Conservation (phyloP, 2,329 filamentous ascomycete genomes). For the Colletotrichum sp. region DNA sequence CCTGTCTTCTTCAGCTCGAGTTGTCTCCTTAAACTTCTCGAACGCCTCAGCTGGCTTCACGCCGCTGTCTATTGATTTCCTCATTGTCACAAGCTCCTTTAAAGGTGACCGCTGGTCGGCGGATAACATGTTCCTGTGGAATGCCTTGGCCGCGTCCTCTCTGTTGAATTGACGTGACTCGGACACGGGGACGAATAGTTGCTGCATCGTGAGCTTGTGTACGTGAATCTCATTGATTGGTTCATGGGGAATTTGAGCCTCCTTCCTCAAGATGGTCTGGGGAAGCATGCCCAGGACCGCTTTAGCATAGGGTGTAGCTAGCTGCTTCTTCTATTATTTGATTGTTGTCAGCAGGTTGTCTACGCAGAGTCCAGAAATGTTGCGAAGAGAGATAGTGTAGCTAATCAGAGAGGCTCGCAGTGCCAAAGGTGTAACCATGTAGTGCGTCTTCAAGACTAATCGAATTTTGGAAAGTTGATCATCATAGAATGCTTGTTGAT, state of each 20-base stretch:
- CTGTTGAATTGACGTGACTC: constrained; percentile 69
- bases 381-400: not conserved
- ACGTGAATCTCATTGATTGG: constrained; percentile 69
- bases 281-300: constrained; percentile 85
- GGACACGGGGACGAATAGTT: constrained; percentile 68
- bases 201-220: constrained; percentile 65
- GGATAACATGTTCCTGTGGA: constrained; percentile 64
- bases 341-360: constrained; percentile 25
- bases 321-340: constrained; percentile 68
- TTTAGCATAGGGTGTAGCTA: constrained; percentile 78
- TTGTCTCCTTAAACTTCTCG: constrained; percentile 44
- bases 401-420: constrained; percentile 76
- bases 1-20: constrained; percentile 47
- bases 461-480: constrained; percentile 75
- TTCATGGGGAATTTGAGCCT: constrained; percentile 48
- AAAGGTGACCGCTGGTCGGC: constrained; percentile 67
- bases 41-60: constrained; percentile 39
- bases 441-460: constrained; percentile 99
- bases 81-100: constrained; percentile 63
- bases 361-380: not conserved
- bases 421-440: constrained; percentile 86
- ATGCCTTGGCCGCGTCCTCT: constrained; percentile 69
- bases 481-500: constrained; percentile 47
- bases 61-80: constrained; percentile 49
- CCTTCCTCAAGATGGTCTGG: constrained; percentile 57